Percentiles rank a stretch among this genome's conserved stretches.
phyloP scores from a whole-genome alignment of 2,329 filamentous ascomycete species.

The Fusarium nurragi region DNA sequence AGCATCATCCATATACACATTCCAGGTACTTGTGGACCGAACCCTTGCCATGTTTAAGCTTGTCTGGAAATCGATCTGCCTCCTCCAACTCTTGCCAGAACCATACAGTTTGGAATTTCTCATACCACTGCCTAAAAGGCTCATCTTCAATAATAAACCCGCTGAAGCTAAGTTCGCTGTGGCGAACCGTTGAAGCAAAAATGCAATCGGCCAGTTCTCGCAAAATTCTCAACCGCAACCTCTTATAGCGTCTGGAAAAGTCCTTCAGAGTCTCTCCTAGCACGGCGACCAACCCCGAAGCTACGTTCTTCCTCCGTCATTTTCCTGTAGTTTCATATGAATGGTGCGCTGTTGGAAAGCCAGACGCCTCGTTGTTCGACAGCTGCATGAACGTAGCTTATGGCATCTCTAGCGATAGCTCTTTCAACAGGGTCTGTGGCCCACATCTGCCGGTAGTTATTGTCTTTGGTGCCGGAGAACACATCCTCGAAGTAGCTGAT shows the following conservation, averaged over 20 bases:
- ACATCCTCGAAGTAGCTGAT: background rate
- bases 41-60: background rate
- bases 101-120: background rate
- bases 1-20: accelerated
- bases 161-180: background rate
- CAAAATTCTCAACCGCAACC: background rate
- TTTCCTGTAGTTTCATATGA: background rate
- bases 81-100: background rate
- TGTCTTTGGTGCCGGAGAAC: accelerated
- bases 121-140: background rate
- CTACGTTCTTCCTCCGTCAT: background rate
- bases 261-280: background rate
- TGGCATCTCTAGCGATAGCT: background rate
- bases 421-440: background rate
- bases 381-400: background rate
- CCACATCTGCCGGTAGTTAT: background rate
- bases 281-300: background rate
- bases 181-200: background rate
- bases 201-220: background rate
- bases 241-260: background rate
- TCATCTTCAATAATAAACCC: background rate
- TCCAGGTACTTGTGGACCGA: background rate
- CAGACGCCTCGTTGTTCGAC: background rate
- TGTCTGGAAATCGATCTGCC: background rate
- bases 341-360: background rate